These are phyloP conservation scores for Dothistroma pini DNA, from an alignment of 2,329 filamentous ascomycete species.

Conservation along the genomic window DNA sequence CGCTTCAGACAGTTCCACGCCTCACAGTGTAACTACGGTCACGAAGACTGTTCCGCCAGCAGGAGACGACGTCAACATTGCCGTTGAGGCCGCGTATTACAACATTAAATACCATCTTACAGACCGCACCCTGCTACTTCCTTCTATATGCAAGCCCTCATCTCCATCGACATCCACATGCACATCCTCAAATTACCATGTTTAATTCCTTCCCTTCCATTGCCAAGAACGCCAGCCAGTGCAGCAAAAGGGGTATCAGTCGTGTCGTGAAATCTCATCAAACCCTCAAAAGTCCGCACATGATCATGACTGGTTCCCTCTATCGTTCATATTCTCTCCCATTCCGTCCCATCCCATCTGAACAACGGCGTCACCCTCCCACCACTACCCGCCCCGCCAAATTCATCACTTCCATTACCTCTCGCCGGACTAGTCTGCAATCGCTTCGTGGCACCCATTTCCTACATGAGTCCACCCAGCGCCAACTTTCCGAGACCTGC, in stretches of 20 bases:
- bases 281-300: background rate
- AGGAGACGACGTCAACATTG: too few species aligned
- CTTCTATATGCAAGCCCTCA: too few species aligned
- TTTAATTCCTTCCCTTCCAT: background rate
- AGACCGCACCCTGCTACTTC: too few species aligned
- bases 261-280: background rate
- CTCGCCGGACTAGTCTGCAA: background rate
- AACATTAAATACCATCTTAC: background rate
- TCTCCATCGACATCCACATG: too few species aligned
- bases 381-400: background rate
- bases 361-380: background rate
- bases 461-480: constrained; percentile 73
- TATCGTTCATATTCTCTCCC: background rate
- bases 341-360: background rate
- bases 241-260: background rate
- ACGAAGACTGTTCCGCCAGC: too few species aligned
- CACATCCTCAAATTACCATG: too few species aligned
- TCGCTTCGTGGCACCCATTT: constrained; percentile 8
- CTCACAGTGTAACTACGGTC: too few species aligned
- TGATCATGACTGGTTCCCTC: background rate
- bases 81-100: background rate
- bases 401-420: background rate
- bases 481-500: constrained; percentile 85
- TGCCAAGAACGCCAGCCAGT: background rate
- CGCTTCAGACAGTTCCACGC: too few species aligned